Conservation (phyloP, 1,139 yeast species). For the Pichia sp. region DNA sequence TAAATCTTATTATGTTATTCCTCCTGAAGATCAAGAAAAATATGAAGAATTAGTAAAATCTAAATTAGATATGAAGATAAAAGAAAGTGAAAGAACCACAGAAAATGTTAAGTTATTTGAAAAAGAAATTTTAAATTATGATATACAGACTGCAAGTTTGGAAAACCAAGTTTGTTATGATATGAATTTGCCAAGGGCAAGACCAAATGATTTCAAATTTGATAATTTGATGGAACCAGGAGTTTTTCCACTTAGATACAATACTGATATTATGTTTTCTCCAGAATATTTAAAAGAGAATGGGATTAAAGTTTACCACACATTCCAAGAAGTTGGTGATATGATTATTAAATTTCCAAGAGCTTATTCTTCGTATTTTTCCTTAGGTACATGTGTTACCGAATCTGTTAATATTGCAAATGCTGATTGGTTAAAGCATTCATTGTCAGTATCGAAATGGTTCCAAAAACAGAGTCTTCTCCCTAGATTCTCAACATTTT, state of each 20-base stretch:
- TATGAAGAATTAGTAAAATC: slow-evolving; percentile 47
- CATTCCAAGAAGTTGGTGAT: slow-evolving; percentile 56
- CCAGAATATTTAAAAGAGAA: slow-evolving; percentile 42
- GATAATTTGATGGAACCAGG: slow-evolving; percentile 11
- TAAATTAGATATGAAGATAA: slow-evolving; percentile 20
- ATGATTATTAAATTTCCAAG: slow-evolving; percentile 52
- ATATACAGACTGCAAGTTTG: slow-evolving; percentile 18
- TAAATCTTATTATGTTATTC: slow-evolving; percentile 75
- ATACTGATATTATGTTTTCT: slow-evolving; percentile 41
- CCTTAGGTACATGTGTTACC: slow-evolving; percentile 49
- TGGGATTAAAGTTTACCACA: slow-evolving; percentile 43
- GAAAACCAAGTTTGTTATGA: slow-evolving; percentile 22
- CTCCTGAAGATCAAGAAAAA: slow-evolving; percentile 57
- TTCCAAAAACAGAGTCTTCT: slow-evolving; percentile 40
- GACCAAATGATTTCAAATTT: slow-evolving; percentile 17
- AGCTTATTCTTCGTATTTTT: slow-evolving; percentile 43
- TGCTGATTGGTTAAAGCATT: slow-evolving; percentile 48
- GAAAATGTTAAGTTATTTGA: slow-evolving; percentile 8
- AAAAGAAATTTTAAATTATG: slow-evolving; percentile 14
- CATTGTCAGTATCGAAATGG: slow-evolving; percentile 48
- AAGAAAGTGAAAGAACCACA: slow-evolving; percentile 12
- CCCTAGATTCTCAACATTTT: slow-evolving; percentile 47
- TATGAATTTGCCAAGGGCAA: slow-evolving; percentile 11
- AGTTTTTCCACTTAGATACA: slow-evolving; percentile 12
- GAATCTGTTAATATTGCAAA: slow-evolving; percentile 56